Base-by-base conservation (phyloP, 345 rosid genomes). In the Chamaenerion angustifolium region DNA sequence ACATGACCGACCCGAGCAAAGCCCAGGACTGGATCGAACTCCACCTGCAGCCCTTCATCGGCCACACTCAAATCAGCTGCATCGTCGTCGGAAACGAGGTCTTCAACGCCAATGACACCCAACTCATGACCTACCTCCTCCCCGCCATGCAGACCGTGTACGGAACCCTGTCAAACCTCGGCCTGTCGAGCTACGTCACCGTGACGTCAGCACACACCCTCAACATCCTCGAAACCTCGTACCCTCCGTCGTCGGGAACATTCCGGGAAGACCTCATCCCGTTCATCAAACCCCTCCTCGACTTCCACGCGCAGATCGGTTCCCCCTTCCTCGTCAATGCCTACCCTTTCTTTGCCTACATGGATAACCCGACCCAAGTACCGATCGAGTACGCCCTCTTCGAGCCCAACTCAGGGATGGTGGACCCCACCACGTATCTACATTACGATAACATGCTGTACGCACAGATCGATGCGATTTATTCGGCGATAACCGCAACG, bases 381-480 rank as follows among this genome's bases (percentile, higher is more conserved):
- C 6, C 82, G 0, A 16, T 93, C 45, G 85, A 81, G 0, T 93
- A 88, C 43, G 96, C 65, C 5, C 74, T 93, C 56, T 93, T 93
- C 68, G 72, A 85, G 69, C 83, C 95, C 12, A 92, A 93, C 21
- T 64, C 72, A 48, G 92, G 95, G 51, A 56, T 46, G 62, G 52
- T 53, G 0, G 98, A 87, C 68, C 82, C 81, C 0, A 6, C 4
- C 56, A 84, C 90, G 1, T 76, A 77, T 53, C 61, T 92, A 51
- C 70, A 71, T 12, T 92, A 92, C 54, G 98, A 92, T 31, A 92
- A 92, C 48, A 92, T 88, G 96, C 51, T 92, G 74, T 92, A 69
- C 57, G 99, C 99, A 57, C 99, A 92, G 59, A 54, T 92, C 25
- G 99, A 92, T 45, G 95, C 95, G 23, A 82, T 92, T 43, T 84